Conservation (phyloP, 352 stramenopile species). For the Pythium coloratum region DNA sequence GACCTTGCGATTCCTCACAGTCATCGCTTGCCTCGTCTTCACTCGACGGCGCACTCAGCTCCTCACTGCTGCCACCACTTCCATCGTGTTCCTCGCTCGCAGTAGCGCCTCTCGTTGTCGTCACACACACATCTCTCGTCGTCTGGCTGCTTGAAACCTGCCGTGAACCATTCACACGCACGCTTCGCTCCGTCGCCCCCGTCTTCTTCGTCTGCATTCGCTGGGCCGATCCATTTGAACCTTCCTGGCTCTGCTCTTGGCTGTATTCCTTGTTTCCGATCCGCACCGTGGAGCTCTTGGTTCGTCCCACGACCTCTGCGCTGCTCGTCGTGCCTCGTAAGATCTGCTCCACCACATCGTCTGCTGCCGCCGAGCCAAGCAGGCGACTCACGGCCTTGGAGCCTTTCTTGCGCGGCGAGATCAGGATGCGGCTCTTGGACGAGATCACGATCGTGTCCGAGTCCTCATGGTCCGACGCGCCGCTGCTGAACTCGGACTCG, state of each 20-base stretch:
- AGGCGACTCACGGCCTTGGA: slow-evolving; percentile 26
- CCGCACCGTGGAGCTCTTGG: slow-evolving; percentile 9
- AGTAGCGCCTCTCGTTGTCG: background rate
- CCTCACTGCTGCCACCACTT: slow-evolving; percentile 4
- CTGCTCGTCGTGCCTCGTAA: slow-evolving; percentile 9
- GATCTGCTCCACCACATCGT: slow-evolving; percentile 23
- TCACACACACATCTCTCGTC: background rate
- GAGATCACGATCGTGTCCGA: slow-evolving; percentile 62
- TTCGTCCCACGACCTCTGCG: slow-evolving; percentile 8
- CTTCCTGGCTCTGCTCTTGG: background rate
- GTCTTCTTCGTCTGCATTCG: background rate
- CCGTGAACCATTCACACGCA: background rate
- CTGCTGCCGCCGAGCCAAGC: slow-evolving; percentile 16
- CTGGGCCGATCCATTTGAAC: background rate
- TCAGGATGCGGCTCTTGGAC: slow-evolving; percentile 57
- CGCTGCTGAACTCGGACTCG: slow-evolving; percentile 18
- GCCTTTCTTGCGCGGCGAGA: slow-evolving; percentile 48
- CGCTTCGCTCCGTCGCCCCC: background rate
- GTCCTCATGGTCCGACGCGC: slow-evolving; percentile 25
- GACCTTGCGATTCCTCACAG: background rate
- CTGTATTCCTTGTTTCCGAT: slow-evolving; percentile 6
- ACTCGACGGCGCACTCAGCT: slow-evolving; percentile 17
- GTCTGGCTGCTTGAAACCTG: background rate
- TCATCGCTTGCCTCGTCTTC: background rate
- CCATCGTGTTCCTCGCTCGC: background rate